Percentiles rank a stretch among this genome's conserved stretches.
Conservation (phyloP, 2,329 filamentous ascomycete species). For the Colletotrichum karsti region DNA sequence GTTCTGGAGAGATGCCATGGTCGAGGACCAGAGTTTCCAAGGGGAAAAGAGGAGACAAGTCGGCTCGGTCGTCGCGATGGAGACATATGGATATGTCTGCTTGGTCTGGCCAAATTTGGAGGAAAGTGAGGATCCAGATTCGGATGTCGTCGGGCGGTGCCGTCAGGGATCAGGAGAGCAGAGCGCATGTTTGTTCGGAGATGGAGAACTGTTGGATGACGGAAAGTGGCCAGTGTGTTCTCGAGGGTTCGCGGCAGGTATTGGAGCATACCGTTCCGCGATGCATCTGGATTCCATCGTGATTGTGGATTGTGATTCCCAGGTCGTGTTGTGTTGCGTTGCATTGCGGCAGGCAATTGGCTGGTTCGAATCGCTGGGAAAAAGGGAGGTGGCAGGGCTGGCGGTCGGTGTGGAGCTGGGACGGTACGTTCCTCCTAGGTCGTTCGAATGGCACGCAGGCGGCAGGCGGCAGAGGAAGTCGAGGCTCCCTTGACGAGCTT, state of each 20-base stretch:
- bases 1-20: not conserved
- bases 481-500: not conserved
- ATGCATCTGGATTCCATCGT: not conserved
- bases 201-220: not conserved
- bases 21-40: not conserved
- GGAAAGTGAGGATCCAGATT: not conserved
- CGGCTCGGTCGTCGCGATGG: not conserved
- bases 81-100: not conserved
- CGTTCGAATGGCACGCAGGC: not conserved
- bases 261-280: not conserved
- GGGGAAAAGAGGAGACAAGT: not conserved
- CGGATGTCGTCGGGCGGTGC: not conserved
- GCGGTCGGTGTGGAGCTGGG: not conserved
- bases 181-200: not conserved
- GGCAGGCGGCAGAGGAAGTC: no score
- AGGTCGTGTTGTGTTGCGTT: not conserved
- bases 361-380: not conserved
- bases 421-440: not conserved
- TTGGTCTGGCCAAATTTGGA: constrained; percentile 1
- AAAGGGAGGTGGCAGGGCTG: constrained; percentile 16
- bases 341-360: constrained; percentile 3
- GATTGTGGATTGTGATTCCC: not conserved
- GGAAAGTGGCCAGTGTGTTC: constrained; percentile 1
- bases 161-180: not conserved
- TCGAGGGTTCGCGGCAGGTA: not conserved